Base-by-base conservation (phyloP, 2,329 filamentous ascomycete species). In the Fusarium abutilonis region DNA sequence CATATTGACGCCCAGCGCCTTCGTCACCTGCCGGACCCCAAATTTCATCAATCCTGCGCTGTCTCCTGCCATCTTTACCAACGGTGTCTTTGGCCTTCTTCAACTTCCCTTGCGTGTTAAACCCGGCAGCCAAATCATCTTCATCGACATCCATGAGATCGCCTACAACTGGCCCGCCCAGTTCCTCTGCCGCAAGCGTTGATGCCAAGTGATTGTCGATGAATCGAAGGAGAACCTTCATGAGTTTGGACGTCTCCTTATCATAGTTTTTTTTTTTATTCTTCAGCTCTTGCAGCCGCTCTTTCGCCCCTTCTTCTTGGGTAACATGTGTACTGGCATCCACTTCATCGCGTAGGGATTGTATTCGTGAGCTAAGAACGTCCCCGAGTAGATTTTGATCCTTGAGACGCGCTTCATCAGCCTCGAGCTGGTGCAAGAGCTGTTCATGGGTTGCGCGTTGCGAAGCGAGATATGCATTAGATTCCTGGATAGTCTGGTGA, bases 111-210 rank as follows among this genome's bases (percentile, higher is more conserved):
- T 86, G 83, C 0, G 83, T 75, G 64, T 80, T 88, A 72, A 89
- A 89, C 2, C 85, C 86, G 9, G 81, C 83, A 6, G 80, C 82
- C 6, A 89, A 75, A 62, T 83, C 84, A 40, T 89, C 83, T 9
- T 83, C 67, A 79, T 87, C 76, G 19, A 90, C 70, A 73, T 90
- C 86, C 70, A 89, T 81, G 67, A 89, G 80, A 64, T 92, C 89
- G 4, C 92, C 91, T 1, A 93, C 91, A 10, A 93, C 89, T 0
- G 92, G 92, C 0, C 92, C 92, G 8, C 92, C 92, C 1, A 93
- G 81, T 70, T 93, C 90, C 76, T 96, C 92, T 1, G 91, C 90
- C 7, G 91, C 92, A 39, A 96, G 80, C 86, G 94, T 90, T 4
- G 84, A 77, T 1, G 90, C 89, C 1, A 96, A 81, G 36, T 86